Conservation (phyloP, 371 early-diverging fungal genomes). For the Mortierella sp. region DNA sequence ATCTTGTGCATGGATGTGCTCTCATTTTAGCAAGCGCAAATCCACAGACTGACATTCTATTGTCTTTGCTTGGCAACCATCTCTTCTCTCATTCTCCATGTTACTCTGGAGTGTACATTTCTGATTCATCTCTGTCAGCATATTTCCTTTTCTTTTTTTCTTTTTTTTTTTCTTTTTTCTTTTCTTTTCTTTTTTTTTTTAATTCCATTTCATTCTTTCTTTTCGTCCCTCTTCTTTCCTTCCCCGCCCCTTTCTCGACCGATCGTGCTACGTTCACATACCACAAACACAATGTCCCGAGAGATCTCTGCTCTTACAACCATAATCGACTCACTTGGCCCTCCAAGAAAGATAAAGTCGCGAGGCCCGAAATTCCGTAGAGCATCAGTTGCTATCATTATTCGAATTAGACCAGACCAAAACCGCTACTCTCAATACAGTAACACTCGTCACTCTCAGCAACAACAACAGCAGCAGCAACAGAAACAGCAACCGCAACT, state of each 20-base stretch:
- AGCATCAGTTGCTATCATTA: conserved; percentile 55
- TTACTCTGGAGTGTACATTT: conserved; percentile 1
- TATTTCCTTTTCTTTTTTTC: not conserved
- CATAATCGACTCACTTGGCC: conserved; percentile 48
- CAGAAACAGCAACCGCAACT: conserved; percentile 16
- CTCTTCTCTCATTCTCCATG: not conserved
- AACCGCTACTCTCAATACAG: conserved; percentile 33
- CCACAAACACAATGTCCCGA: conserved; percentile 23
- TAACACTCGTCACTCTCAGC: conserved; percentile 8
- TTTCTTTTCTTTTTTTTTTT: not conserved
- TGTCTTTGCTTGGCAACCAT: conserved; percentile 5
- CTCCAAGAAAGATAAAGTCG: conserved; percentile 41
- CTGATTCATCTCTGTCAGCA: conserved; percentile 9
- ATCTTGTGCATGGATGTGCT: conserved; percentile 1
- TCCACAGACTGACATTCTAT: conserved; percentile 8
- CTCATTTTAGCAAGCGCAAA: not conserved
- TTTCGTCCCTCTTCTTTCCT: not conserved
- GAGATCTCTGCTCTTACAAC: conserved; percentile 38
- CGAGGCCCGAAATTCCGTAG: conserved; percentile 43
- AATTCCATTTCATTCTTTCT: not conserved
- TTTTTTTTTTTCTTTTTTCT: not conserved
- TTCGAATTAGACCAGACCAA: conserved; percentile 46
- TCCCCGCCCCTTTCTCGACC: not conserved
- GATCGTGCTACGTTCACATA: not conserved
- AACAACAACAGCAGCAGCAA: conserved; percentile 9